A percentile compares a stretch with the other conserved stretches of the same genome.
Conservation (phyloP, 371 early-diverging fungal species). For the Syncephalastrum contaminatum region DNA sequence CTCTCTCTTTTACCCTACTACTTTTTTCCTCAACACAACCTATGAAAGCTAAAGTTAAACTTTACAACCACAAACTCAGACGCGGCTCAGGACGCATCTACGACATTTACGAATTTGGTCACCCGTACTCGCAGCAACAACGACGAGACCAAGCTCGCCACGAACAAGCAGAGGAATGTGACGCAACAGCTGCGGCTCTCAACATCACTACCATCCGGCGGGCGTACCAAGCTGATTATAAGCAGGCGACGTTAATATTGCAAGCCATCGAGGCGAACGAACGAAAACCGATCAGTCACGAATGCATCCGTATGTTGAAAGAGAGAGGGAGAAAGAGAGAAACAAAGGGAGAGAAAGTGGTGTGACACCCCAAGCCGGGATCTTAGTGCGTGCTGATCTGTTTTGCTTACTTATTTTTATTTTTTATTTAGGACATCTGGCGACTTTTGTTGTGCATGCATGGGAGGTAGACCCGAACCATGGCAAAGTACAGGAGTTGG, state of each 20-base stretch:
- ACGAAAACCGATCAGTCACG: constrained; percentile 22
- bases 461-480: constrained; percentile 41
- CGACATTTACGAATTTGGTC: constrained; percentile 14
- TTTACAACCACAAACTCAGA: constrained; percentile 9
- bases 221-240: constrained; percentile 25
- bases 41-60: constrained; percentile 19
- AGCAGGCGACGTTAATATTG: constrained; percentile 31
- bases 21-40: constrained; percentile 1
- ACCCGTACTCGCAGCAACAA: constrained; percentile 2
- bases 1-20: neutral
- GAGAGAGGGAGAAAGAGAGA: neutral
- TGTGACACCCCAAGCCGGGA: neutral
- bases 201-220: constrained; percentile 4
- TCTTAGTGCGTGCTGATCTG: neutral
- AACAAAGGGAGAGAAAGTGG: neutral
- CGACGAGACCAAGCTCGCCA: neutral
- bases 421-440: constrained; percentile 30
- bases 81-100: constrained; percentile 9
- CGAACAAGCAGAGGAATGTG: constrained; percentile 4
- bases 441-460: constrained; percentile 35
- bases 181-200: constrained; percentile 8
- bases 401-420: constrained; percentile 3
- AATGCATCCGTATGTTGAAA: constrained; percentile 31
- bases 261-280: constrained; percentile 41
- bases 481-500: constrained; percentile 26